Base-by-base conservation (phyloP, 73 alveolate genomes). In the Paramecium sexaurelia region DNA sequence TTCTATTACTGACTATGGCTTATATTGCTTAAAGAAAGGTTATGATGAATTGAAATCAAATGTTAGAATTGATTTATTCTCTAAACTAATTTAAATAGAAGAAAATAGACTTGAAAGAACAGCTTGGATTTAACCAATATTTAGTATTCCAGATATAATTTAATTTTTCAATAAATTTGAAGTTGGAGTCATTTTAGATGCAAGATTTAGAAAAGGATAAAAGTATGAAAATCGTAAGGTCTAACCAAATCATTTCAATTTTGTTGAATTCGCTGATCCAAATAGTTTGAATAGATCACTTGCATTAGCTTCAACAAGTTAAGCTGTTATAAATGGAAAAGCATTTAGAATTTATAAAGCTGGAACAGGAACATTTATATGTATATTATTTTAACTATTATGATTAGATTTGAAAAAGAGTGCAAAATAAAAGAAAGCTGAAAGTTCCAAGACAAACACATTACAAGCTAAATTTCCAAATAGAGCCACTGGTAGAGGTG, bases 231-330 rank as follows among this genome's bases (percentile, higher is more conserved):
- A 95, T 57, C 97, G 96, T 94, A 96, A 96, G n/a, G 73, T 41
- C 10, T 86, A 91, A 15, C 93, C 87, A 8, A 91, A 85, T 61
- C 78, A 96, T 73, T 94, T 92, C 78, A 96, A 94, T 22, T 85
- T 97, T 55, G 87, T 97, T 93, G 99, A 97, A 75, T 97, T 95
- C 83, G 96, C 95, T 67, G 95, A 95, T 92, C 96, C 96, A 3
- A 97, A 96, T 89, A 86, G 97, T 92, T 98, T 96, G 19, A 95
- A 97, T 55, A 95, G 98, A 93, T 66, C 96, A 84, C 92, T 96
- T 11, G 96, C 96, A 43, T 93, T 97, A 32, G 99, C 99, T 13
- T 87, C 97, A 19, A 95, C 96, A 94, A 91, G 93, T 78, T 78
- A 92, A 92, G 94, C 98, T 3, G 26, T 20, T 6, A 39, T 96